These are phyloP conservation scores for Pseudogymnoascus sp. DNA, from an alignment of 2,329 filamentous ascomycete species.

Conservation along the genomic window DNA sequence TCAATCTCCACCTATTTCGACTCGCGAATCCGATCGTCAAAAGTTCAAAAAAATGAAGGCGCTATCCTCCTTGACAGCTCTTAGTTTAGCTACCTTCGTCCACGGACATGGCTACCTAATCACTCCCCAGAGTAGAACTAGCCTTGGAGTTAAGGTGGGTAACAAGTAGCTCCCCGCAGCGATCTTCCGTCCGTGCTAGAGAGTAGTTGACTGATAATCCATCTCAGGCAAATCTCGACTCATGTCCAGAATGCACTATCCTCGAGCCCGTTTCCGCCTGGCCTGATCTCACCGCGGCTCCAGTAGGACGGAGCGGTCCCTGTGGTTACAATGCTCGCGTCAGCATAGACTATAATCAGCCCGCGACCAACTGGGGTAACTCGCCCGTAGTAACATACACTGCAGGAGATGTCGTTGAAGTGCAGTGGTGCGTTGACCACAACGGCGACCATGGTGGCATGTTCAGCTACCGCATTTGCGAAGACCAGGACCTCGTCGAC, in stretches of 20 bases:
- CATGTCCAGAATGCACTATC: conserved; percentile 46
- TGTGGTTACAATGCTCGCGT: conserved; percentile 47
- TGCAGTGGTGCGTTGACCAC: conserved; percentile 47
- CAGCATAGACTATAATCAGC: conserved; percentile 33
- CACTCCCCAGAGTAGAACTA: conserved; percentile 35
- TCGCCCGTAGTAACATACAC: conserved; percentile 36
- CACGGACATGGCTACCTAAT: conserved; percentile 39
- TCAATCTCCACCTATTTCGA: background rate
- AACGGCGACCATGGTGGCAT: conserved; percentile 50
- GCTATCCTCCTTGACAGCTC: background rate
- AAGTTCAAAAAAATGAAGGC: background rate
- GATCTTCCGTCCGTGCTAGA: background rate
- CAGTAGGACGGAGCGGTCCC: conserved; percentile 39
- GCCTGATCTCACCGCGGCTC: conserved; percentile 39
- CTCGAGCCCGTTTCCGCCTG: conserved; percentile 43
- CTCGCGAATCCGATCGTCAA: background rate
- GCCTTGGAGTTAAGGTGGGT: conserved; percentile 35
- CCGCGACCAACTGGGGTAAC: conserved; percentile 28
- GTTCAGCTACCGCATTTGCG: conserved; percentile 46
- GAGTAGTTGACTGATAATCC: background rate
- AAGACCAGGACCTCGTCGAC: conserved; percentile 41
- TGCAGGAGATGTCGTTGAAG: conserved; percentile 38
- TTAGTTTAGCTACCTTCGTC: conserved; percentile 11
- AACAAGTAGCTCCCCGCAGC: background rate
- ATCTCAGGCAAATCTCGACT: conserved; percentile 36